Base-by-base conservation (phyloP, 192 early-diverging fungal species). In the Dimargaris cristalligena region DNA sequence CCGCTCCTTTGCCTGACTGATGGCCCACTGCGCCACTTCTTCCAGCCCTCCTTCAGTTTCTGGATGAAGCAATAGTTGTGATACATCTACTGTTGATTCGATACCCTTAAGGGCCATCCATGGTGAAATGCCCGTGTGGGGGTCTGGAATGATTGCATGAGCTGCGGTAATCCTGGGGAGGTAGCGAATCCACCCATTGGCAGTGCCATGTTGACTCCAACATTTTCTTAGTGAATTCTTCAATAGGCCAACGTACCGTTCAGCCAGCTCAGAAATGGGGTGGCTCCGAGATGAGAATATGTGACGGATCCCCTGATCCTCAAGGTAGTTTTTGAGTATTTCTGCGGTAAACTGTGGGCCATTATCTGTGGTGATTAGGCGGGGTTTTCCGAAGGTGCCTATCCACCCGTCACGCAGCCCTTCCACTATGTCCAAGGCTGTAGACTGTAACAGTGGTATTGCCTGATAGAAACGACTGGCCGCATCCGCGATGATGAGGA, bases 231-330 rank as follows among this genome's bases (percentile, higher is more conserved):
- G 31, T 2, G 50, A 55, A 0, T 34, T 55, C 52, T 65, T 65
- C 49, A 69, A 62, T 35, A 50, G 52, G 47, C 62, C 61, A 20
- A 69, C 50, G 0, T 49, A 60, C 0, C 38, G 22, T 25, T 69
- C 57, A n/a, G 60, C 67, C 22, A 65, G 18, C 41, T 69, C 51
- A 1, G 63, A 52, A 26, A 64, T 58, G 0, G 66, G 58, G 34
- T 63, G 46, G 59, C 63, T 63, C 1, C 41, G 33, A 0, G 59
- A 34, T 0, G 63, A n/a, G n/a, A n/a, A n/a, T n/a, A n/a, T 62
- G 22, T 9, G 44, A 11, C 52, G 52, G 44, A 61, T 60, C 0
- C 22, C 32, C 0, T 45, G 1, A 0, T 28, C 13, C 2, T 1
- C 4, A 8, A 65, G 18, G 58, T 58, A 64, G 0, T 51, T 30